Conservation (phyloP, 768 basidiomycete genomes). For the Boletus insuetus region DNA sequence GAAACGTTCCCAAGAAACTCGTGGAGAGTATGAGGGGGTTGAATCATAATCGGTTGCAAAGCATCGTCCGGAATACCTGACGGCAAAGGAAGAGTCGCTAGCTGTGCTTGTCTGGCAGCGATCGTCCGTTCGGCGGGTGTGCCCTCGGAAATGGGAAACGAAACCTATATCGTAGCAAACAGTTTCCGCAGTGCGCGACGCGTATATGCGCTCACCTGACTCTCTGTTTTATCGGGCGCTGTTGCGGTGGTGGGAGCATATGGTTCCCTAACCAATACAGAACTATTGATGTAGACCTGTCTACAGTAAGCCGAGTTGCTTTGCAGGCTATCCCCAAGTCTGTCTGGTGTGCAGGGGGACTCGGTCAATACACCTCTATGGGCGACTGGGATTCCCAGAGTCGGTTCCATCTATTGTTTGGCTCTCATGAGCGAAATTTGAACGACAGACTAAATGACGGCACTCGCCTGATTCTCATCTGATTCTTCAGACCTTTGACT, state of each 20-base stretch:
- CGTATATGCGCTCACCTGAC: conserved; percentile 23
- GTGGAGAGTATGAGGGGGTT: conserved; percentile 58
- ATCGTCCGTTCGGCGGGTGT: conserved; percentile 40
- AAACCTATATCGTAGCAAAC: conserved; percentile 1
- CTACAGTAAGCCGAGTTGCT: conserved; percentile 28
- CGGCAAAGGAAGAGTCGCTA: conserved; percentile 64
- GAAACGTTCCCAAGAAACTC: conserved; percentile 63
- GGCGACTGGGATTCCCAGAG: neutral
- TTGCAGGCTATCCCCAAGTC: conserved; percentile 19
- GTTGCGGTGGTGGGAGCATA: neutral
- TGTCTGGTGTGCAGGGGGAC: conserved; percentile 20
- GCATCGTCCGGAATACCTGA: conserved; percentile 60
- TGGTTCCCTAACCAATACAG: conserved; percentile 3
- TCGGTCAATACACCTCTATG: neutral
- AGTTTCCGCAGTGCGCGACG: neutral
- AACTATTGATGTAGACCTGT: conserved; percentile 11
- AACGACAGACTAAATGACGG: neutral
- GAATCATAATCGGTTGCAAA: conserved; percentile 67
- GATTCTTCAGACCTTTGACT: neutral
- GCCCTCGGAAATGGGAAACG: neutral
- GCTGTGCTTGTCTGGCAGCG: conserved; percentile 50
- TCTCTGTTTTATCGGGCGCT: neutral
- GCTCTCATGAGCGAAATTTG: neutral
- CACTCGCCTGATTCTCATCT: conserved; percentile 4
- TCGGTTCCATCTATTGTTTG: neutral